These are phyloP conservation scores for Vigna radiata DNA, from an alignment of 306 rosid genomes.

Conservation along the genomic window DNA sequence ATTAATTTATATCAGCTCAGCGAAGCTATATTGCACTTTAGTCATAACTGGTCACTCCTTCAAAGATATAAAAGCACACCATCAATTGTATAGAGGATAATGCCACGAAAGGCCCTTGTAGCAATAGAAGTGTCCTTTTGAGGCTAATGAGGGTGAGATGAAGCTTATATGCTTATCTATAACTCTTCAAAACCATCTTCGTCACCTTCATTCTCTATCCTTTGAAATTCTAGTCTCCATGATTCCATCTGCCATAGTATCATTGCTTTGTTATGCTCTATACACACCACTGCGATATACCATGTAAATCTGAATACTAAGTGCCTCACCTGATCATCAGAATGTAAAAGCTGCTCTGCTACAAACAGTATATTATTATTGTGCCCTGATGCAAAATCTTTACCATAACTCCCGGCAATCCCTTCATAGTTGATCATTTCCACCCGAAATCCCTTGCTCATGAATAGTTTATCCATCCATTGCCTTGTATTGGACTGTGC, in stretches of 20 bases:
- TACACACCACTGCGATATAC: not conserved
- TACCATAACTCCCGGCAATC: slow-evolving; percentile 57
- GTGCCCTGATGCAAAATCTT: slow-evolving; percentile 51
- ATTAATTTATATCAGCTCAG: not conserved
- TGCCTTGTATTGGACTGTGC: slow-evolving; percentile 55
- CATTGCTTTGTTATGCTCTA: slow-evolving; percentile 16
- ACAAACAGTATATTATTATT: slow-evolving; percentile 61
- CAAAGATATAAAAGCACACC: not conserved
- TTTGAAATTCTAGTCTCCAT: slow-evolving; percentile 57
- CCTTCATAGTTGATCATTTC: slow-evolving; percentile 58
- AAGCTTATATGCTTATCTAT: slow-evolving; percentile 31
- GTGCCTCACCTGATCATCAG: slow-evolving; percentile 72
- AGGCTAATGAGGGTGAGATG: not conserved
- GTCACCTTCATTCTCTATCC: slow-evolving; percentile 71
- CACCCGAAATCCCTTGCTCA: slow-evolving; percentile 80
- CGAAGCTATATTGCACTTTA: not conserved
- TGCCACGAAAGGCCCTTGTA: not conserved
- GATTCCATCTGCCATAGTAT: slow-evolving; percentile 60
- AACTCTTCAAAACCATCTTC: slow-evolving; percentile 85
- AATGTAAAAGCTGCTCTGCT: slow-evolving; percentile 74
- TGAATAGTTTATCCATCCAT: slow-evolving; percentile 71
- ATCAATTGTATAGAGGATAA: not conserved
- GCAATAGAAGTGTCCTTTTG: slow-evolving; percentile 5
- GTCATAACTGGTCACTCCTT: not conserved
- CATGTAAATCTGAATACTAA: slow-evolving; percentile 18